Evolutionary conservation across 768 basidiomycete genomes (phyloP), one percentile per base, ranked within the genome.

Genomic region (Trametes cubensis): DNA sequence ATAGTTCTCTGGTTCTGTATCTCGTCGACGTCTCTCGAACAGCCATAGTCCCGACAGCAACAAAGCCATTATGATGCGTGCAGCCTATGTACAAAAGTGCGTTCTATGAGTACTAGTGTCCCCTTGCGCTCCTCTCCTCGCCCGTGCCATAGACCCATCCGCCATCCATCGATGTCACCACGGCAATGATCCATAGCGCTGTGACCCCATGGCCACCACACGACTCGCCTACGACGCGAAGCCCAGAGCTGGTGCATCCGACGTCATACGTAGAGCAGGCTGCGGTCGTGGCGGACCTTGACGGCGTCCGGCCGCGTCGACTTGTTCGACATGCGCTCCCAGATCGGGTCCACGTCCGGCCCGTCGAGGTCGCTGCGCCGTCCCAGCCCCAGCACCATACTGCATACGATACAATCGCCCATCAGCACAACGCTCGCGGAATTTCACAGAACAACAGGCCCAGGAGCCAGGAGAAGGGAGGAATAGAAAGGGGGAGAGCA

Each of bases 361-460:
- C 95, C 96, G 66, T 98, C 96, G 23, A 99, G 83, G 71, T 99
- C 96, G 20, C 96, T 3, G 96, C 96, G 15, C 96, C 96, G 70
- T 99, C 96, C 96, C 96, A 99, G 20, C 96, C 96, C 96, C 96
- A 98, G 72, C 96, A 98, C 96, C 96, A 98, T 14, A 98, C 96
- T 97, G 70, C 42, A 50, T 28, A n/a, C 7, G 28, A 11, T 34
- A 11, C n/a, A 45, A 2, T 3, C 23, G 50, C 47, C 39, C 65
- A 55, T 45, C 25, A 45, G 11, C 28, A 4, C n/a, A 30, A 46
- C 45, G 59, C 26, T 23, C n/a, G n/a, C n/a, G n/a, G n/a, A n/a
- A n/a, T n/a, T n/a, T n/a, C n/a, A n/a, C n/a, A n/a, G n/a, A n/a
- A n/a, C n/a, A n/a, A n/a, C n/a, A n/a, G n/a, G n/a, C n/a, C n/a